phyloP scores from a whole-genome alignment of 176 grass and related monocot genomes.

The maize (Zea mays) region Zm-B73-REFERENCE-NAM-5.0 NC_050105.1:78720501-78721000 shows the following conservation, averaged over 20 bases:
- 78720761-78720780: constrained; percentile 67
- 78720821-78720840: constrained; percentile 77
- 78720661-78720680: constrained; percentile 84
- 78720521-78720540: neutral
- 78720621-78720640: neutral
- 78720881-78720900: constrained; percentile 50
- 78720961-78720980: constrained; percentile 95
- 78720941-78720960: constrained; percentile 88
- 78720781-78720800: constrained; percentile 47
- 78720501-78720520: neutral
- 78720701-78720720: constrained; percentile 42
- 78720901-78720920: constrained; percentile 90
- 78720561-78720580: neutral
- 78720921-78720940: constrained; percentile 99
- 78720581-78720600: neutral
- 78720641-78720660: constrained; percentile 72
- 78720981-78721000: constrained; percentile 95
- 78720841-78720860: constrained; percentile 63
- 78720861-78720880: neutral
- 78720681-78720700: constrained; percentile 55
- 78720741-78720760: constrained; percentile 97
- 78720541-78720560: neutral
- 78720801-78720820: constrained; percentile 63
- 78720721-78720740: constrained; percentile 44
- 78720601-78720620: neutral